Evolutionary conservation across 768 basidiomycete genomes (phyloP), one percentile per base, ranked within the genome.

Genomic region (Lyophyllum decastes): DNA sequence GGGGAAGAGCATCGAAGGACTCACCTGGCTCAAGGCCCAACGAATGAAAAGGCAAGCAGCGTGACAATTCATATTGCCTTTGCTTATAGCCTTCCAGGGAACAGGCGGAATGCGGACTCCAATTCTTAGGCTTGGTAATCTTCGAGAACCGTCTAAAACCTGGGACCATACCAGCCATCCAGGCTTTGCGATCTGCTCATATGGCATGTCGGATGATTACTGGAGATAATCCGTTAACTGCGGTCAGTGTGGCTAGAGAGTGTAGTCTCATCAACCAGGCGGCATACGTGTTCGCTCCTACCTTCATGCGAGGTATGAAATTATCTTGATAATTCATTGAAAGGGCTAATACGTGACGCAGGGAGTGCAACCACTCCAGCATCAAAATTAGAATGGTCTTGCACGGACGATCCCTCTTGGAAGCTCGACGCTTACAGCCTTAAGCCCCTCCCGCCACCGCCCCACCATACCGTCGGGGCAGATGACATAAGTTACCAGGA

Each of bases 131-230:
- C 2, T 77, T 99, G 34, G 88, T 98, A 66, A 95, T 99, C 59
- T 99, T 99, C 66, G 97, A 99, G 72, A 99, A 99, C 76, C 92
- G 96, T 74, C 77, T 99, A 59, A 99, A 99, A 66, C 85, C 90
- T 4, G 94, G 91, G 8, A 98, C 96, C 0, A 78, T 92, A 0
- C 89, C 94, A 30, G 94, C 91, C 7, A 97, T 99, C 45, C 89
- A 94, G 59, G 87, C 88, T 0, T 80, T 99, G 16, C 87, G 95
- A 52, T 80, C 83, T 1, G 97, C 97, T 1, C 94, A 98, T 74
- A 75, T 99, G 35, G 91, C 94, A 19, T 95, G 94, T 66, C 82
- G 95, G 61, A 98, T 99, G 97, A 95, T 97, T 50, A 99, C 97
- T 0, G 97, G 97, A 10, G 97, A 99, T 68, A 99, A 99, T 62